Evolutionary conservation across 2,329 filamentous ascomycete species (phyloP).

Genomic region (Diplodia mutila): DNA sequence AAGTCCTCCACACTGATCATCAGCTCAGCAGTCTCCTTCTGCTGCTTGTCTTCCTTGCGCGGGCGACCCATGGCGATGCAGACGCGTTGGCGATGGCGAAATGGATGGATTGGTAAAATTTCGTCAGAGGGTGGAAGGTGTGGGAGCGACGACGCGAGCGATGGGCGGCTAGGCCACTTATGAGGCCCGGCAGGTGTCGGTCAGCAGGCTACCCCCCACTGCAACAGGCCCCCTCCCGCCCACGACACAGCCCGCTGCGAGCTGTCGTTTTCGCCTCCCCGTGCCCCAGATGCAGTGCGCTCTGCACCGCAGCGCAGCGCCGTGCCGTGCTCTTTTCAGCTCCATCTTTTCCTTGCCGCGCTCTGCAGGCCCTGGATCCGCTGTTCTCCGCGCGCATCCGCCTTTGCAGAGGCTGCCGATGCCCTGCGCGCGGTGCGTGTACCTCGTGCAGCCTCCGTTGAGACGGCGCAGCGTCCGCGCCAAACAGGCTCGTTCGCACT

Average conservation of each 20-base stretch:
- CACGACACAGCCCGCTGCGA: slow-evolving; percentile 8
- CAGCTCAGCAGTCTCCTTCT: slow-evolving; percentile 41
- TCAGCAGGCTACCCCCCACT: neutral
- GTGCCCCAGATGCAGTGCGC: neutral
- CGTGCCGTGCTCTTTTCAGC: neutral
- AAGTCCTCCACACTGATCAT: slow-evolving; percentile 73
- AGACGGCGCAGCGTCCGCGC: neutral
- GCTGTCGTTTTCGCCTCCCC: neutral
- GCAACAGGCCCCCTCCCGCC: neutral
- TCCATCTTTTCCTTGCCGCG: neutral
- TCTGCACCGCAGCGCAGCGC: neutral
- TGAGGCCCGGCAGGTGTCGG: neutral
- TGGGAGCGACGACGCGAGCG: slow-evolving; percentile 16
- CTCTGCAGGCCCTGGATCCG: neutral
- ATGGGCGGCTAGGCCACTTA: slow-evolving; percentile 9
- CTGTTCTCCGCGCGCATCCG: neutral
- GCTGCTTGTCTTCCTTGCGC: slow-evolving; percentile 34
- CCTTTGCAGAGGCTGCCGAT: neutral
- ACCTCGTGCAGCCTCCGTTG: neutral
- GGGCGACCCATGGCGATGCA: slow-evolving; percentile 23
- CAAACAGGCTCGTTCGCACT: neutral
- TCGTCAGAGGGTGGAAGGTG: slow-evolving; percentile 4
- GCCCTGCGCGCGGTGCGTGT: neutral
- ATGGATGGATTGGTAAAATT: neutral
- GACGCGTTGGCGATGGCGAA: slow-evolving; percentile 2